A percentile compares a stretch with the other conserved stretches of the same genome.
These are phyloP conservation scores for Austroboletus novae-zelandiae DNA, from an alignment of 1,284 basidiomycete species.

Conservation along the genomic window DNA sequence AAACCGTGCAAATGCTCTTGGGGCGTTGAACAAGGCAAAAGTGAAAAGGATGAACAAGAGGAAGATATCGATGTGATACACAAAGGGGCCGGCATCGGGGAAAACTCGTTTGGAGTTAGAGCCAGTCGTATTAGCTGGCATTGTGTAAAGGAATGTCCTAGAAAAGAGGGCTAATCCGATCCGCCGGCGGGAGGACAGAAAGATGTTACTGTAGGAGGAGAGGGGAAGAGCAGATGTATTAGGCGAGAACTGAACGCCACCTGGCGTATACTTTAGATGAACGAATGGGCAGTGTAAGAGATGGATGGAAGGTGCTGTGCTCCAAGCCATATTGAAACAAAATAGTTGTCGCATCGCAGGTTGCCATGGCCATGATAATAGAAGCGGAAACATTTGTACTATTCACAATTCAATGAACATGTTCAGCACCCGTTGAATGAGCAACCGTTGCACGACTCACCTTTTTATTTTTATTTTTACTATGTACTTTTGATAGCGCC, in stretches of 20 bases:
- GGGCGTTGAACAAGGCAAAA: conserved; percentile 42
- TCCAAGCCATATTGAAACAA: neutral
- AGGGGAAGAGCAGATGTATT: neutral
- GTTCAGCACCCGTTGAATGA: neutral
- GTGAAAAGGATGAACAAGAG: conserved; percentile 40
- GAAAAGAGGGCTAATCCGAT: conserved; percentile 3
- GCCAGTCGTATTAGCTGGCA: neutral
- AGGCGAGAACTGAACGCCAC: neutral
- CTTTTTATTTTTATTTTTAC: neutral
- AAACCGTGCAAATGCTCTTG: conserved; percentile 50
- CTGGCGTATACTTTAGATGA: neutral
- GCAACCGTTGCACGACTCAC: neutral
- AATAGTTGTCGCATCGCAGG: too few species aligned
- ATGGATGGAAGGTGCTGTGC: neutral
- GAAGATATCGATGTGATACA: conserved; percentile 45
- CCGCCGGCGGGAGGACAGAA: neutral
- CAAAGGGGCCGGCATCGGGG: conserved; percentile 25
- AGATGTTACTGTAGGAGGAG: neutral
- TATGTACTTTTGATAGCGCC: too few species aligned
- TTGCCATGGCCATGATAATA: neutral
- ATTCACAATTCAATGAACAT: neutral
- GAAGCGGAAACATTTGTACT: neutral
- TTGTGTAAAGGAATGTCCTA: conserved; percentile 7
- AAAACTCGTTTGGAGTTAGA: neutral
- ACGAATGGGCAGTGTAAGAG: neutral